phyloP scores from a whole-genome alignment of 2,329 filamentous ascomycete species.

The Diplodia mutila region DNA sequence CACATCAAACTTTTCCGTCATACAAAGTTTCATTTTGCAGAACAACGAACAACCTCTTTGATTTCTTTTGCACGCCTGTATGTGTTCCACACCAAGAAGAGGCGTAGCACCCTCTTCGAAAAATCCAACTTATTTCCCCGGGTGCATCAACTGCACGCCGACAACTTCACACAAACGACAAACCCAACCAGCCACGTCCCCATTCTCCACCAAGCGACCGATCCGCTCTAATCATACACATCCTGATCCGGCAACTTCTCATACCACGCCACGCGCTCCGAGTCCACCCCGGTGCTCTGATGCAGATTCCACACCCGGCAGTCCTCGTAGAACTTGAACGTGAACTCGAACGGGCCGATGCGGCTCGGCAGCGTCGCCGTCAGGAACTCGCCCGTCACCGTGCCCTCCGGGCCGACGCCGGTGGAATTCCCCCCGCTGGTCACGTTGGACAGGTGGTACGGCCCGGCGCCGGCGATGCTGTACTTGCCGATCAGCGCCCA shows the following conservation, averaged over 20 bases:
- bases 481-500: slow-evolving; percentile 11
- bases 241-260: slow-evolving; percentile 1
- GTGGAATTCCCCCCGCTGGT: neutral
- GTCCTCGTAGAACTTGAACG: slow-evolving; percentile 9
- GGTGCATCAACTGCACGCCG: no score
- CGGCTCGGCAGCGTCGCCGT: slow-evolving; percentile 10
- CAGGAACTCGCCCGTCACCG: neutral
- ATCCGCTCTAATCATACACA: neutral
- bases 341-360: neutral
- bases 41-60: no score
- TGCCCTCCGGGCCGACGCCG: neutral
- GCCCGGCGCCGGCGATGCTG: slow-evolving; percentile 10
- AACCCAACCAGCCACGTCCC: no score
- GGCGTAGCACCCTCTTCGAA: no score
- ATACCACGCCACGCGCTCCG: slow-evolving; percentile 9
- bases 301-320: slow-evolving; percentile 2
- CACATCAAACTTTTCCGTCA: no score
- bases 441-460: neutral
- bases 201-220: no score
- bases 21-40: no score
- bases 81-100: no score
- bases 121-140: no score
- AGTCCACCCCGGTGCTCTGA: neutral
- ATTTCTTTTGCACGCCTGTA: no score
- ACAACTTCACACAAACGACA: no score